phyloP scores from a whole-genome alignment of 2,329 filamentous ascomycete species.

The Keithomyces neogunnii region DNA sequence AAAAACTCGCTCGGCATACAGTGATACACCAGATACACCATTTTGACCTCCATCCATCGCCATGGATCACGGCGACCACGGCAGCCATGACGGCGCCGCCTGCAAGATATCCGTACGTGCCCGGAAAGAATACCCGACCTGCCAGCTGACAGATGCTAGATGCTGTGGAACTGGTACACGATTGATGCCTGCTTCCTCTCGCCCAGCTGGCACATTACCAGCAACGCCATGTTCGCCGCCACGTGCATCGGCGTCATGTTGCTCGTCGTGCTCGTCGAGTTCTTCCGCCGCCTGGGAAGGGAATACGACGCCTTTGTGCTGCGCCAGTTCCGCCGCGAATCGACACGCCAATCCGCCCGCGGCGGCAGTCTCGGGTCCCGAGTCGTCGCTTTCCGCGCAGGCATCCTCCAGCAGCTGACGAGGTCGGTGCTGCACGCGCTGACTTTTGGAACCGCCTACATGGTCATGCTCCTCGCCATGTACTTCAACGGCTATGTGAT shows the following conservation, averaged over 20 bases:
- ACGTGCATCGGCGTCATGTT: conserved; percentile 69
- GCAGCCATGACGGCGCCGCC: conserved; percentile 11
- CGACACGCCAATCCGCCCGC: conserved; percentile 14
- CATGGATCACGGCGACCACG: conserved; percentile 11
- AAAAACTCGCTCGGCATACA: neutral
- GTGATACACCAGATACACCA: neutral
- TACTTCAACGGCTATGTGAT: conserved; percentile 65
- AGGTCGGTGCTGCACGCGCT: conserved; percentile 59
- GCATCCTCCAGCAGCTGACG: conserved; percentile 53
- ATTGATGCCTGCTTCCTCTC: conserved; percentile 66
- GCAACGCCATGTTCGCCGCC: conserved; percentile 63
- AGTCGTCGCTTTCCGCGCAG: conserved; percentile 41
- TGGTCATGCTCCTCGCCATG: conserved; percentile 63
- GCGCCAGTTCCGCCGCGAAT: conserved; percentile 33
- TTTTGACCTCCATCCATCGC: neutral
- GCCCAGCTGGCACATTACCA: conserved; percentile 61
- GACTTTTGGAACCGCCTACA: conserved; percentile 67
- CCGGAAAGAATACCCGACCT: neutral
- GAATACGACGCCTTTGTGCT: conserved; percentile 64
- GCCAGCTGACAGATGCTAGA: conserved; percentile 34
- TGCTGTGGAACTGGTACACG: conserved; percentile 74
- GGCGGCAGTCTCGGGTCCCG: conserved; percentile 12
- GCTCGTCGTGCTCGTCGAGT: conserved; percentile 63
- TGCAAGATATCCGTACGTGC: conserved; percentile 25
- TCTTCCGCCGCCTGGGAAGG: conserved; percentile 59